These are phyloP conservation scores for Lophiotrema nucula DNA, from an alignment of 495 filamentous ascomycete species.

Conservation along the genomic window DNA sequence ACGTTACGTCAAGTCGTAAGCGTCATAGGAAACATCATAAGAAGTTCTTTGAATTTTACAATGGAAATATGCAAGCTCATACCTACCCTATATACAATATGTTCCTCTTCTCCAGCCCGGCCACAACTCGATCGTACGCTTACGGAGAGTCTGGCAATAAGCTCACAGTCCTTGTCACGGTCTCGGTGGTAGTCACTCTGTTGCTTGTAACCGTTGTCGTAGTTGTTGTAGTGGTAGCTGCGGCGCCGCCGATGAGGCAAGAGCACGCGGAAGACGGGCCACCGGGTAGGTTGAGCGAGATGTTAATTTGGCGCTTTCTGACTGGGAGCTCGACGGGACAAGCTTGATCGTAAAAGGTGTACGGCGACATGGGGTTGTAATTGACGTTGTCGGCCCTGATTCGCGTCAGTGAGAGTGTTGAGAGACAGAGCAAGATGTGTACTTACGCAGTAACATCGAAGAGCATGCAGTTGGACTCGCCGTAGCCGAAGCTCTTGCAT, in stretches of 20 bases:
- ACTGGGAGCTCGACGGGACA: slow-evolving; percentile 29
- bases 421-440: neutral
- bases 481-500: slow-evolving; percentile 30
- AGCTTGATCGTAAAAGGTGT: slow-evolving; percentile 27
- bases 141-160: too few species aligned
- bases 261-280: slow-evolving; percentile 22
- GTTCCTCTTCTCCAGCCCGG: too few species aligned
- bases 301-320: slow-evolving; percentile 25
- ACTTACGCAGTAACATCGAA: slow-evolving; percentile 27
- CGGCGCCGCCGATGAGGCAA: slow-evolving; percentile 20
- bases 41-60: too few species aligned
- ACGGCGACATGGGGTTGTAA: slow-evolving; percentile 32
- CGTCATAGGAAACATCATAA: too few species aligned
- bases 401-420: neutral
- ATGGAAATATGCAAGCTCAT: neutral
- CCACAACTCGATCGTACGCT: too few species aligned
- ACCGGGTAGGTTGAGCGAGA: slow-evolving; percentile 21
- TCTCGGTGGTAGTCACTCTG: slow-evolving; percentile 15
- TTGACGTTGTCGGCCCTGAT: slow-evolving; percentile 23
- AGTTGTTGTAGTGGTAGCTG: slow-evolving; percentile 9
- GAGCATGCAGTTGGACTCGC: slow-evolving; percentile 32
- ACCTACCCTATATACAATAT: neutral
- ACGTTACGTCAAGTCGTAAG: too few species aligned
- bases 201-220: slow-evolving; percentile 5
- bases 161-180: slow-evolving; percentile 29